Evolutionary conservation across 2,329 filamentous ascomycete species (phyloP).

Genomic region (Graphiopsis chlorocephala): DNA sequence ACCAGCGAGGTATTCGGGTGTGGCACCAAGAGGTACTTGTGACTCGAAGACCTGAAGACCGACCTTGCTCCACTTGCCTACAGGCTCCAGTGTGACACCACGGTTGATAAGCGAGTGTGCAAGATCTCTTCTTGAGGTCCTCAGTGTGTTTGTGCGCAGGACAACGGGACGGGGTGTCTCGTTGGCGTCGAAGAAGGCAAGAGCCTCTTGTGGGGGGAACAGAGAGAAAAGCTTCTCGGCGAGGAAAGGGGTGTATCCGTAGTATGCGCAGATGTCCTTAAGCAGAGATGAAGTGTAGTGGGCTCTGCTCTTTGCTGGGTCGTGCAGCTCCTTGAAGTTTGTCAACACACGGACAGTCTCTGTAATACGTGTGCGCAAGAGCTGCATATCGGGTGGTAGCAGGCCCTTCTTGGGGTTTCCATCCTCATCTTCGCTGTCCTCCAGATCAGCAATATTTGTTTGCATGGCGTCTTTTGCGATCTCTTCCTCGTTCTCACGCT

Average conservation of each 20-base stretch:
- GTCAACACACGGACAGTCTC: constrained; percentile 90
- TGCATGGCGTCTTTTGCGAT: constrained; percentile 81
- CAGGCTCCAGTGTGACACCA: constrained; percentile 91
- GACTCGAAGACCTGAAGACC: constrained; percentile 95
- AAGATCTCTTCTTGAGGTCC: constrained; percentile 72
- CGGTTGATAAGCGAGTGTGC: constrained; percentile 93
- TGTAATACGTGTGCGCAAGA: constrained; percentile 83
- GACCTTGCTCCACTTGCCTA: constrained; percentile 98
- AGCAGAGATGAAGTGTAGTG: constrained; percentile 87
- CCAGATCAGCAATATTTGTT: constrained; percentile 81
- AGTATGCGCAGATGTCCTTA: constrained; percentile 92
- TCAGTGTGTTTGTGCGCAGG: constrained; percentile 93
- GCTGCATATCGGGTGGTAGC: constrained; percentile 83
- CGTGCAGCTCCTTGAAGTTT: constrained; percentile 77
- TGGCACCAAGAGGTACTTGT: constrained; percentile 82
- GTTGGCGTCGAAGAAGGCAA: constrained; percentile 98
- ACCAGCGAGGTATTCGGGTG: constrained; percentile 93
- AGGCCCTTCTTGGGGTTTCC: constrained; percentile 51
- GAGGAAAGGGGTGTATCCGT: constrained; percentile 92
- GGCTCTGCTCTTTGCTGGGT: constrained; percentile 75
- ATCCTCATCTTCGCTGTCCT: constrained; percentile 60
- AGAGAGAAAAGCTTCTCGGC: constrained; percentile 93
- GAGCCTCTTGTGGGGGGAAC: constrained; percentile 88
- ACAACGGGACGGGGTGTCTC: constrained; percentile 91
- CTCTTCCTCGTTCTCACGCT: constrained; percentile 79